Conservation (phyloP, 2,329 filamentous ascomycete species). For the Alternaria sp. region DNA sequence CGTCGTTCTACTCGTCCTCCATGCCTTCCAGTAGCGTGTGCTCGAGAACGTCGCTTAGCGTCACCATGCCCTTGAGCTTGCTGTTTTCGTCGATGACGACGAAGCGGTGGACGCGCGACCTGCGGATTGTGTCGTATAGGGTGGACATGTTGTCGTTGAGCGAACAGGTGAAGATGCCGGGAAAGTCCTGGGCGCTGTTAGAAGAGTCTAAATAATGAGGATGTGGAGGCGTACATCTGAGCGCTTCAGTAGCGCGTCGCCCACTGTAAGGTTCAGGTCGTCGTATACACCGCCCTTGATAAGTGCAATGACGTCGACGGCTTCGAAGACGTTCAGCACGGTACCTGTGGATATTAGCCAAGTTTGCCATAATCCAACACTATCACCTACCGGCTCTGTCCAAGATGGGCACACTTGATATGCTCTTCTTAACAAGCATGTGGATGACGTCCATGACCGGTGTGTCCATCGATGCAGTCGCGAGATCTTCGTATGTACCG, state of each 20-base stretch:
- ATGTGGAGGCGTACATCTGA: conserved; percentile 65
- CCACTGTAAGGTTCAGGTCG: conserved; percentile 83
- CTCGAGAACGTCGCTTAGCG: conserved; percentile 93
- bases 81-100: conserved; percentile 92
- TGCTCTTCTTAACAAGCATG: conserved; percentile 88
- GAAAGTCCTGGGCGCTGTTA: conserved; percentile 72
- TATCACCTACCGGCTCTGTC: conserved; percentile 68
- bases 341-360: conserved; percentile 54
- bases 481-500: conserved; percentile 81
- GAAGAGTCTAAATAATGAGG: background rate
- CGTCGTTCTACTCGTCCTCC: conserved; percentile 50
- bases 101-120: conserved; percentile 90
- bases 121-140: conserved; percentile 95
- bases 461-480: conserved; percentile 85
- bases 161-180: conserved; percentile 95
- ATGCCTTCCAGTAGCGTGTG: conserved; percentile 87
- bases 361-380: background rate
- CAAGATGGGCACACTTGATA: conserved; percentile 92
- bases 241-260: conserved; percentile 85
- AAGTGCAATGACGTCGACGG: conserved; percentile 93
- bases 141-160: conserved; percentile 91
- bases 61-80: conserved; percentile 85
- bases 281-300: conserved; percentile 95
- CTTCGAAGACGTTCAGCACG: conserved; percentile 95
- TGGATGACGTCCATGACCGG: conserved; percentile 95